Evolutionary conservation across 495 filamentous ascomycete species (phyloP).

Genomic region (Xylaria bambusicola): DNA sequence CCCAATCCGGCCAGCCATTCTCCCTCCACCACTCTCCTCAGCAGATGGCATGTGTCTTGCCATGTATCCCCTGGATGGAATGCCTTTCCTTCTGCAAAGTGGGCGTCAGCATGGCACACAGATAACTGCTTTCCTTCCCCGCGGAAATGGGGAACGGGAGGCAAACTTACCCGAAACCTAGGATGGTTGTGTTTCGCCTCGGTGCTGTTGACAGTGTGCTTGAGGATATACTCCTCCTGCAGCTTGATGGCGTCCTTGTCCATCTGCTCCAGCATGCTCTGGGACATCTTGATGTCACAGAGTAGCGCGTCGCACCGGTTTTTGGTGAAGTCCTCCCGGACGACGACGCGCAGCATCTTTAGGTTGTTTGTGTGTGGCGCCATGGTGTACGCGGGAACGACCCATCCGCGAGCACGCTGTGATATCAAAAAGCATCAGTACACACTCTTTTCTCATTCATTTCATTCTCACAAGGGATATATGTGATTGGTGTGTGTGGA

Average conservation of each 20-base stretch:
- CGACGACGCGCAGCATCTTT: constrained; percentile 85
- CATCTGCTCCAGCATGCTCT: constrained; percentile 69
- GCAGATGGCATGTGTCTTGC: constrained; percentile 85
- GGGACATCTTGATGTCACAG: constrained; percentile 69
- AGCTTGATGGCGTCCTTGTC: constrained; percentile 65
- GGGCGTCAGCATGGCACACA: background rate
- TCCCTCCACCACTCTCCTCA: constrained; percentile 31
- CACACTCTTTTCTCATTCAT: too few species aligned
- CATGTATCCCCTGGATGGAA: constrained; percentile 81
- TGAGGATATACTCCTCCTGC: constrained; percentile 65
- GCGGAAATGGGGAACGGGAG: too few species aligned
- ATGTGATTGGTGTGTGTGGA: too few species aligned
- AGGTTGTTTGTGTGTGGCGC: constrained; percentile 75
- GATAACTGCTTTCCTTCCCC: too few species aligned
- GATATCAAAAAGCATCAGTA: background rate
- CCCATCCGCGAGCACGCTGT: constrained; percentile 74
- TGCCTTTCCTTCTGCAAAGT: constrained; percentile 66
- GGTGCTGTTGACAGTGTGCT: constrained; percentile 55
- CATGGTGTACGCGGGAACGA: constrained; percentile 94
- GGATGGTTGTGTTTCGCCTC: constrained; percentile 62
- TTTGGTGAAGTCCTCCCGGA: constrained; percentile 84
- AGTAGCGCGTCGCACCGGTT: constrained; percentile 73
- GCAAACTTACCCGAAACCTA: constrained; percentile 55
- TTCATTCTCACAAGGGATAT: background rate
- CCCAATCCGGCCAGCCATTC: background rate